A percentile compares a stretch with the other conserved stretches of the same genome.
These are phyloP conservation scores for Glebionis coronaria DNA, from an alignment of 129 eudicot species.

Conservation along the genomic window DNA sequence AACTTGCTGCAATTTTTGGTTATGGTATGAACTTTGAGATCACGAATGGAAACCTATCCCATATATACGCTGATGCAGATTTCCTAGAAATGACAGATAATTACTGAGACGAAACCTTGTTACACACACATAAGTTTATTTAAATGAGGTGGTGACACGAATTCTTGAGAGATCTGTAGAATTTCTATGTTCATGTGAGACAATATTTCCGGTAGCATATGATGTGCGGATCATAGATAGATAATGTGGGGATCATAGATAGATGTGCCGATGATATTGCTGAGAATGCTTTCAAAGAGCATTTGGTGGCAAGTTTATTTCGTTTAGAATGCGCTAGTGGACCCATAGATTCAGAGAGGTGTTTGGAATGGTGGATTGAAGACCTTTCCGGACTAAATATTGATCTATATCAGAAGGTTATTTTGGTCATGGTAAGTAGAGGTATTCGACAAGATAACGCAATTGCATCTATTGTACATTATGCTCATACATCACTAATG, in stretches of 20 bases:
- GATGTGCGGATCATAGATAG: no score
- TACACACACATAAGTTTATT: conserved; percentile 59
- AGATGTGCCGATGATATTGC: conserved; percentile 60
- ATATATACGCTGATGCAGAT: no score
- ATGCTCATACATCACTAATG: no score
- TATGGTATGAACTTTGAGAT: conserved; percentile 51
- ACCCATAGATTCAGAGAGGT: conserved; percentile 19
- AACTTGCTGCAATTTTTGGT: conserved; percentile 42
- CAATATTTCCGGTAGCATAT: conserved; percentile 50
- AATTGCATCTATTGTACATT: no score
- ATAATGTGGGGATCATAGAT: conserved; percentile 46
- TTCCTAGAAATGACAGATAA: no score
- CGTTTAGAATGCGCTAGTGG: conserved; percentile 49
- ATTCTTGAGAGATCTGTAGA: conserved; percentile 63
- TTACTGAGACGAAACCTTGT: conserved; percentile 64
- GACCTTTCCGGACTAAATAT: conserved; percentile 68
- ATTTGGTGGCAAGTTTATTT: conserved; percentile 59
- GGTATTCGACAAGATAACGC: no score
- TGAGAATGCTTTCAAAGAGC: conserved; percentile 58
- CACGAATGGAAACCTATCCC: conserved; percentile 63
- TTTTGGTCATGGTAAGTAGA: no score
- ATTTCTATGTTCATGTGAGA: conserved; percentile 57
- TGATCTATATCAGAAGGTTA: conserved; percentile 46
- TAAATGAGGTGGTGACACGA: conserved; percentile 42
- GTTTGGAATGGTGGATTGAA: conserved; percentile 74